A percentile compares a stretch with the other conserved stretches of the same genome.
Evolutionary conservation across 1,284 basidiomycete genomes (phyloP).

Genomic region (Trametes sp.): DNA sequence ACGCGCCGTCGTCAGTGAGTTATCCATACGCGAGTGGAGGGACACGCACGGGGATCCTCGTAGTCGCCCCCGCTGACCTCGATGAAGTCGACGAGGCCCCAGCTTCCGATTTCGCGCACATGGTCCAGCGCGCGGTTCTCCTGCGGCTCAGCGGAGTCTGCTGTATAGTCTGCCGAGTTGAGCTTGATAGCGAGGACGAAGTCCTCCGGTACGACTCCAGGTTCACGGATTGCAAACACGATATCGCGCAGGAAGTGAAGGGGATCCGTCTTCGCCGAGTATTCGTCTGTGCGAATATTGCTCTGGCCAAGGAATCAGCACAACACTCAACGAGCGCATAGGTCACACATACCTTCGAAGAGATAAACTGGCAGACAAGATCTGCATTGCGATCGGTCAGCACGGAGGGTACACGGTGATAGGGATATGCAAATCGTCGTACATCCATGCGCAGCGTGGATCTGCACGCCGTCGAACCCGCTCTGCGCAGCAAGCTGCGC

Average conservation of each 20-base stretch:
- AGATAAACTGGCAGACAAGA: conserved; percentile 87
- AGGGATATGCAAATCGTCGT: conserved; percentile 40
- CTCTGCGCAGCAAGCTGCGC: conserved; percentile 71
- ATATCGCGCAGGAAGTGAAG: conserved; percentile 75
- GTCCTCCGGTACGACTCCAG: conserved; percentile 52
- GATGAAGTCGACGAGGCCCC: conserved; percentile 79
- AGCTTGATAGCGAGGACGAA: conserved; percentile 90
- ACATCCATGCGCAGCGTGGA: conserved; percentile 94
- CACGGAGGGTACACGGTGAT: neutral
- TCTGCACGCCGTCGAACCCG: conserved; percentile 90
- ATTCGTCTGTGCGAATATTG: conserved; percentile 74
- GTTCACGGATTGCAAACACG: conserved; percentile 63
- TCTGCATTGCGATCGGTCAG: conserved; percentile 53
- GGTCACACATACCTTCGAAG: conserved; percentile 66
- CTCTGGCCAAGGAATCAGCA: conserved; percentile 53
- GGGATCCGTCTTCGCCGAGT: conserved; percentile 56
- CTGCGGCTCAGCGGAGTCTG: conserved; percentile 38
- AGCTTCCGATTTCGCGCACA: conserved; percentile 67
- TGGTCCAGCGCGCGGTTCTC: conserved; percentile 69
- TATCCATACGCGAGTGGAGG: conserved; percentile 3
- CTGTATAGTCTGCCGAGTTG: conserved; percentile 86
- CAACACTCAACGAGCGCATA: neutral
- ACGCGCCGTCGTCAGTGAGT: neutral
- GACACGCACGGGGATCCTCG: conserved; percentile 71
- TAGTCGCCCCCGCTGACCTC: conserved; percentile 92